Evolutionary conservation across 2,329 filamentous ascomycete genomes (phyloP).

Genomic region (Epichloe amarillans): DNA sequence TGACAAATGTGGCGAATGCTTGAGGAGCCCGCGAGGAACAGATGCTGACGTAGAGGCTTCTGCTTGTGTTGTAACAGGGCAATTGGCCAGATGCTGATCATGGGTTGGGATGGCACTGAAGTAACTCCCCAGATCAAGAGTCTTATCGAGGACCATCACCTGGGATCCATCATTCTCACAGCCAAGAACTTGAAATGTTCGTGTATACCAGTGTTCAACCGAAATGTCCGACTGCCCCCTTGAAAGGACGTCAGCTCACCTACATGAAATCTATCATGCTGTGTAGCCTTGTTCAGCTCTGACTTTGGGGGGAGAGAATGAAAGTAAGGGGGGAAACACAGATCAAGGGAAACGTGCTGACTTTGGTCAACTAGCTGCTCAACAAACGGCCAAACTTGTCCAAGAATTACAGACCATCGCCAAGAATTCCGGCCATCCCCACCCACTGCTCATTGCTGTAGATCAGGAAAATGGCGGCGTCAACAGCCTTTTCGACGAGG

Average conservation of each 20-base stretch:
- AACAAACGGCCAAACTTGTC: conserved; percentile 77
- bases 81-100: conserved; percentile 66
- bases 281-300: background rate
- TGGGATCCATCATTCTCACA: conserved; percentile 76
- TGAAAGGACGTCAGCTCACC: background rate
- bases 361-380: conserved; percentile 52
- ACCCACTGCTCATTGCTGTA: conserved; percentile 77
- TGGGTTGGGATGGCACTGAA: conserved; percentile 77
- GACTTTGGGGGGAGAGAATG: background rate
- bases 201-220: conserved; percentile 9
- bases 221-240: too few relatives aligned
- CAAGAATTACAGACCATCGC: conserved; percentile 89
- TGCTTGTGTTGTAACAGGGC: conserved; percentile 30
- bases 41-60: conserved; percentile 2
- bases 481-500: conserved; percentile 91
- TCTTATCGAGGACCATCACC: conserved; percentile 70
- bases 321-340: background rate
- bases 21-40: background rate
- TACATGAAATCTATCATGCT: background rate
- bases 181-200: conserved; percentile 77
- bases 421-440: conserved; percentile 75
- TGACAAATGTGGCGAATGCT: background rate
- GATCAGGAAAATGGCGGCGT: conserved; percentile 98
- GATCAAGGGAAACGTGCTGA: conserved; percentile 4
- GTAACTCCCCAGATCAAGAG: conserved; percentile 72